Evolutionary conservation across 1,284 basidiomycete genomes (phyloP).

Genomic region (Heterobasidion irregulare): DNA sequence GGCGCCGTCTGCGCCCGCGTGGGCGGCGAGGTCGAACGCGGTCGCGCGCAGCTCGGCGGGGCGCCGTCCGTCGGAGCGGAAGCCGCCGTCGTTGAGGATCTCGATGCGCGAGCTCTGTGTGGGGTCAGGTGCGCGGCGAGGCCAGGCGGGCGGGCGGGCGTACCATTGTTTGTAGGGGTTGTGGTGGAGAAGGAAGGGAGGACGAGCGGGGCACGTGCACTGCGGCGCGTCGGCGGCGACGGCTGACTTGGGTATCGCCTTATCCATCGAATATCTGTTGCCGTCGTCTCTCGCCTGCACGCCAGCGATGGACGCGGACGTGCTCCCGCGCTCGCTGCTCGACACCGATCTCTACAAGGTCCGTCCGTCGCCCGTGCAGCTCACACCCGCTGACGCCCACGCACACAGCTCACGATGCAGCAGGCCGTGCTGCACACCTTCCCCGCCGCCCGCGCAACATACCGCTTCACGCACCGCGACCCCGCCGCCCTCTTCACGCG

Average conservation of each 20-base stretch:
- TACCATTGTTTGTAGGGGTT: neutral
- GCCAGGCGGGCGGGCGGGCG: neutral
- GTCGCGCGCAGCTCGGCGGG: slow-evolving; percentile 88
- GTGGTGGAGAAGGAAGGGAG: neutral
- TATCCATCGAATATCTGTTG: neutral
- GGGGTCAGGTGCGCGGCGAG: neutral
- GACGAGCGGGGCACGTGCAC: neutral
- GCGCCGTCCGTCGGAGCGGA: slow-evolving; percentile 84
- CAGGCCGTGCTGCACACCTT: slow-evolving; percentile 86
- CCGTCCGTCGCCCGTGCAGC: too few species aligned
- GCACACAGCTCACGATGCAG: slow-evolving; percentile 87
- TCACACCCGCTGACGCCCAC: neutral
- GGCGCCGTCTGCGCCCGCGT: slow-evolving; percentile 79
- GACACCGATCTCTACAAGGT: slow-evolving; percentile 98
- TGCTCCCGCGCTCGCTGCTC: slow-evolving; percentile 59
- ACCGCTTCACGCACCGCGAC: slow-evolving; percentile 85
- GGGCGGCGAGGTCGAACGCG: slow-evolving; percentile 68
- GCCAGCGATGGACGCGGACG: neutral
- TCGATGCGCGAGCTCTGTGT: slow-evolving; percentile 71
- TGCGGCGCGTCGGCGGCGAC: neutral
- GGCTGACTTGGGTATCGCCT: neutral
- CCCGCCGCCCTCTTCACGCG: slow-evolving; percentile 65
- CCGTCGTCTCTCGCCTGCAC: too few species aligned
- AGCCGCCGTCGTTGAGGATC: slow-evolving; percentile 83
- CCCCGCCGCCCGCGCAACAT: slow-evolving; percentile 58